A percentile compares a stretch with the other conserved stretches of the same genome.
Conservation (phyloP, 139 green algal genomes). For the Penium margaritaceum region DNA sequence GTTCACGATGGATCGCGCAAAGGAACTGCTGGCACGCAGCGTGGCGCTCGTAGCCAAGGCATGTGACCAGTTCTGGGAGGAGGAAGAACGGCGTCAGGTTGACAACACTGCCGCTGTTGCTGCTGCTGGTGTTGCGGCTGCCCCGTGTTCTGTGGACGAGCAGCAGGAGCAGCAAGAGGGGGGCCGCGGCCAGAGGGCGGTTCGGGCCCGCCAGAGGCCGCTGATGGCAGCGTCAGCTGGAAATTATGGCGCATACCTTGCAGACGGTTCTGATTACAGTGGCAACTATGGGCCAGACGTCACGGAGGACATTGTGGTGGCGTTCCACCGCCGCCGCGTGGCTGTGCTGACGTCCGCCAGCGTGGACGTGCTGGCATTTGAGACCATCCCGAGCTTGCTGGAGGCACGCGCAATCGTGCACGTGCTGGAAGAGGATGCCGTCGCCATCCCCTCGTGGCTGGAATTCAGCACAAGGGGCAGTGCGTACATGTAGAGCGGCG, state of each 20-base stretch:
- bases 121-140: too few relatives aligned
- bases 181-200: background rate
- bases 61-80: conserved; percentile 29
- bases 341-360: conserved; percentile 18
- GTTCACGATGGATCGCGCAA: conserved; percentile 6
- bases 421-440: conserved; percentile 25
- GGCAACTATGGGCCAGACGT: conserved; percentile 35
- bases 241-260: conserved; percentile 40
- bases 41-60: conserved; percentile 32
- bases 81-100: background rate
- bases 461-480: conserved; percentile 36
- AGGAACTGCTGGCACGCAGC: conserved; percentile 20
- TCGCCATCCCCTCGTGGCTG: conserved; percentile 23
- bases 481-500: background rate
- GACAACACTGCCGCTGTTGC: too few relatives aligned
- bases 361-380: conserved; percentile 36
- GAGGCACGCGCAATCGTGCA: conserved; percentile 36
- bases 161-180: background rate
- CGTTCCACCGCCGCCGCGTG: conserved; percentile 38
- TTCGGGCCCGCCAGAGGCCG: background rate
- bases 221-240: conserved; percentile 44
- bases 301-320: conserved; percentile 31
- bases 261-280: conserved; percentile 45
- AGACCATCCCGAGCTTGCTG: conserved; percentile 32
- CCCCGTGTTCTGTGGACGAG: too few relatives aligned